phyloP scores from a whole-genome alignment of 805 yeast genomes.

The Candida nitratophila region DNA sequence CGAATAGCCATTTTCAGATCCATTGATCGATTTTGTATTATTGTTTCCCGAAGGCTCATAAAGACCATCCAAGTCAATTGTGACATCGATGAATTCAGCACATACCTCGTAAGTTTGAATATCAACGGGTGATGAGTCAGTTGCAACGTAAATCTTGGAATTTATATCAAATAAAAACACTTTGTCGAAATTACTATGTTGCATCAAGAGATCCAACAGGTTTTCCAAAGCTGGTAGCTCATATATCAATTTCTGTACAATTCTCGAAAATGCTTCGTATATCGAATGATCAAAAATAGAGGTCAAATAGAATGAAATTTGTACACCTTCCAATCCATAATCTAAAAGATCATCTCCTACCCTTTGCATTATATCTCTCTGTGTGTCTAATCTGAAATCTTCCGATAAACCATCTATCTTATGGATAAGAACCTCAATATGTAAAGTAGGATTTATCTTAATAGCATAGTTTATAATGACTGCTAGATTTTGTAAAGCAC shows the following conservation, averaged over 20 bases:
- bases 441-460: constrained; percentile 74
- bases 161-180: constrained; percentile 88
- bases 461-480: constrained; percentile 85
- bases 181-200: constrained; percentile 86
- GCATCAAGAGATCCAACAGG: constrained; percentile 80
- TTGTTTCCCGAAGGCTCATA: constrained; percentile 30
- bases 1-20: neutral
- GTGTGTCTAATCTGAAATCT: constrained; percentile 90
- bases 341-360: constrained; percentile 90
- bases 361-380: constrained; percentile 92
- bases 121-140: constrained; percentile 94
- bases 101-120: constrained; percentile 94
- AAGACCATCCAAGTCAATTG: constrained; percentile 77
- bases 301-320: constrained; percentile 84
- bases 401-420: constrained; percentile 94
- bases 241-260: constrained; percentile 84
- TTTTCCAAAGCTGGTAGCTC: constrained; percentile 86
- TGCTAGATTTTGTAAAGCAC: constrained; percentile 83
- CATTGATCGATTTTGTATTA: neutral
- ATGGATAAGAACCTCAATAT: constrained; percentile 89
- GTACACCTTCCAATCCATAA: constrained; percentile 85
- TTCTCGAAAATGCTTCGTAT: constrained; percentile 90
- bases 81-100: constrained; percentile 93
- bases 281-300: constrained; percentile 94
- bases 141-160: constrained; percentile 90